Evolutionary conservation across 2,329 filamentous ascomycete genomes (phyloP), one percentile per base, ranked within the genome.

Genomic region (Sporothrix phasma): DNA sequence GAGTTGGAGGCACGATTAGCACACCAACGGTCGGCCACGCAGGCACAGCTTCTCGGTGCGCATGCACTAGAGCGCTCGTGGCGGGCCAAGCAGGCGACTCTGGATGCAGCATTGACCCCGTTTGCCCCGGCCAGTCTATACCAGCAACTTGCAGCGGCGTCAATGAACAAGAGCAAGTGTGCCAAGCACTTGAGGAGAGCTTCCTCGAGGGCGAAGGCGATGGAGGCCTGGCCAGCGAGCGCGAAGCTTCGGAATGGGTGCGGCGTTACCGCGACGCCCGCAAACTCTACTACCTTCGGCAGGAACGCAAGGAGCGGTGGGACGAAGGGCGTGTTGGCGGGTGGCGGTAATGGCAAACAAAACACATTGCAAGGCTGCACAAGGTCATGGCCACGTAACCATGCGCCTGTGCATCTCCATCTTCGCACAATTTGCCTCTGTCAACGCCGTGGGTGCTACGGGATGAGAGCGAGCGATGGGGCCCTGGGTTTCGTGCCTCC

Each of bases 311-410:
- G 75, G 89, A 92, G 71, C 83, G 94, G 70, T 97, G 94, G 94
- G 94, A 97, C 73, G 93, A 97, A 76, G 92, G 93, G 26, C 82
- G 93, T 69, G 93, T 97, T 39, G 93, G 93, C 11, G 94, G 94
- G 0, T 97, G 94, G 94, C 84, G 93, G 71, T 93, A 64, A 31
- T 49, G 43, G 6, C 17, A 19, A n/a, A 31, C 7, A n/a, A 17
- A 31, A 5, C 10, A 31, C 17, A 19, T n/a, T 7, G 17, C 26
- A 6, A 17, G 7, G 26, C 15, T 17, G 26, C 26, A 34, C 5
- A 10, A 51, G n/a, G n/a, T 1, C 26, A 19, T 34, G 4, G 15
- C 3, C 47, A 10, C 15, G n/a, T n/a, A n/a, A n/a, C n/a, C n/a
- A n/a, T n/a, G n/a, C n/a, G n/a, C n/a, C n/a, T n/a, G n/a, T n/a